phyloP scores from a whole-genome alignment of 768 basidiomycete genomes.

The Termitomyces bulborhizus region DNA sequence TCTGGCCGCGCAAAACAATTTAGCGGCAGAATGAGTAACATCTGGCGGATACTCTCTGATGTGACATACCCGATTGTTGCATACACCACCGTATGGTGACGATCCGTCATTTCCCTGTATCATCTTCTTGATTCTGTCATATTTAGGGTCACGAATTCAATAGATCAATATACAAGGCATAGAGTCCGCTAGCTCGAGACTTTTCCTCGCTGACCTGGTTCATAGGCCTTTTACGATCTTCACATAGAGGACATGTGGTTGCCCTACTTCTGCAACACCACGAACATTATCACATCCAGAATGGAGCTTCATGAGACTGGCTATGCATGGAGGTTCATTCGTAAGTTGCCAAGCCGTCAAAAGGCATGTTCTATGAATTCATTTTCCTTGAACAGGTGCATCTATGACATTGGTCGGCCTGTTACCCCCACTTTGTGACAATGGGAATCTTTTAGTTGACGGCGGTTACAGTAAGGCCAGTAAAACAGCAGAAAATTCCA shows the following conservation, averaged over 20 bases:
- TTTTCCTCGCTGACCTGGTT: neutral
- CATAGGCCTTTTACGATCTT: conserved; percentile 82
- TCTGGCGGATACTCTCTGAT: conserved; percentile 92
- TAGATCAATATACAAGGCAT: conserved; percentile 86
- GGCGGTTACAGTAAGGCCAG: conserved; percentile 71
- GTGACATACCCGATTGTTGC: conserved; percentile 90
- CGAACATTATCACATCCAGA: conserved; percentile 90
- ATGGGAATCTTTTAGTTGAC: conserved; percentile 88
- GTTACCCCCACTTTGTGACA: conserved; percentile 90
- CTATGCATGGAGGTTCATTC: conserved; percentile 96
- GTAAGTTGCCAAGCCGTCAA: conserved; percentile 30
- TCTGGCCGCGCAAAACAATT: conserved; percentile 89
- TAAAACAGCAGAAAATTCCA: neutral
- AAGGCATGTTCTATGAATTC: neutral
- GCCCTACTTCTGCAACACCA: conserved; percentile 96
- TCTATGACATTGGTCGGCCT: conserved; percentile 98
- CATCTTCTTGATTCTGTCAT: conserved; percentile 4
- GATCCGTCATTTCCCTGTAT: conserved; percentile 1
- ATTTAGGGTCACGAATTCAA: conserved; percentile 90
- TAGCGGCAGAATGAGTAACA: conserved; percentile 84
- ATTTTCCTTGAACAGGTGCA: conserved; percentile 47
- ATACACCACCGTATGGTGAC: conserved; percentile 64
- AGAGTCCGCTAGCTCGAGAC: neutral
- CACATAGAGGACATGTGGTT: conserved; percentile 99
- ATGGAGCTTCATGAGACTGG: conserved; percentile 99